Evolutionary conservation across 257 asterid genomes (phyloP), one percentile per base, ranked within the genome.

Genomic region (Henckelia pumila): DNA sequence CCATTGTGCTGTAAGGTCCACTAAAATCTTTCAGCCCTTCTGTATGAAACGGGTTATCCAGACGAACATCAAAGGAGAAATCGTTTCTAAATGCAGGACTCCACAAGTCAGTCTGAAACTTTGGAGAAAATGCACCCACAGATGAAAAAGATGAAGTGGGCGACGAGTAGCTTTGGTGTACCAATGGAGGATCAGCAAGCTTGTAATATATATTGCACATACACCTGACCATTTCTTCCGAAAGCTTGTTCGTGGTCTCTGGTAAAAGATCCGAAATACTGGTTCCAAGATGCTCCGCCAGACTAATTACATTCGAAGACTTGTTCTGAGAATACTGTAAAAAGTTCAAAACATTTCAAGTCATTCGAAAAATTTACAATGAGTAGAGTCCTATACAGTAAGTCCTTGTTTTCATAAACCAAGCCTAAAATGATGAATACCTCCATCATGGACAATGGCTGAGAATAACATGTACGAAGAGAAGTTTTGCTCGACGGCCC

Each of bases 1-100:
- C 79, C 99, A 95, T 95, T 16, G 95, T 89, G 97, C 98, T 91
- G 86, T 95, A 91, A 61, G 98, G 98, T 64, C 99, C 98, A 22
- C 99, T 95, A 71, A 95, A 95, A 63, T 95, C 98, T 72, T 91
- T 95, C 23, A 95, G 84, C 24, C 99, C 99, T 77, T 91, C 95
- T 0, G 91, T 78, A 49, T 83, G 96, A 65, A 95, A 95, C 70
- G 98, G 99, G 56, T 91, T 95, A 78, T 95, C 99, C 63, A 91
- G 73, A 24, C 92, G 89, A 75, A 78, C 83, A 66, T 95, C 98
- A 44, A 91, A 94, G 19, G 95, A 91, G 35, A 96, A 87, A 58
- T 89, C 90, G 13, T 84, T 81, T 78, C 95, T 73, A 67, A 87
- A 80, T 25, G 94, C 90, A 0, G 97, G 97, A 69, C 99, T 86